A percentile compares a stretch with the other conserved stretches of the same genome.
Evolutionary conservation across 129 eudicot species (phyloP).

Genomic region (Oenanthe sinensis): DNA sequence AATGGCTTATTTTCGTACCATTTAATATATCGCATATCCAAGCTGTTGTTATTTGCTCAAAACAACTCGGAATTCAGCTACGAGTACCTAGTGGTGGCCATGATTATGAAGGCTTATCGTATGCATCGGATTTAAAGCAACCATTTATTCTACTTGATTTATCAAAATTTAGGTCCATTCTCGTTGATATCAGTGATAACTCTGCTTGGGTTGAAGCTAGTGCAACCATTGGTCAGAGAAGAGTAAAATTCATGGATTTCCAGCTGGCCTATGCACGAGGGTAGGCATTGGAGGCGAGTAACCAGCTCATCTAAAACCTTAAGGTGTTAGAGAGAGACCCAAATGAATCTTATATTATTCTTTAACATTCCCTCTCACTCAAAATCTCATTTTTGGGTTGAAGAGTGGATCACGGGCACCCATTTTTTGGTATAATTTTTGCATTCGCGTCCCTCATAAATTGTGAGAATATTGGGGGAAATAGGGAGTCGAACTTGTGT

Average conservation of each 20-base stretch:
- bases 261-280: constrained; percentile 18
- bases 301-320: too few relatives aligned
- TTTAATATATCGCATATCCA: constrained; percentile 8
- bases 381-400: too few relatives aligned
- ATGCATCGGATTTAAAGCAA: neutral
- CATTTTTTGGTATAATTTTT: too few relatives aligned
- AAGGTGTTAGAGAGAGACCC: too few relatives aligned
- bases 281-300: constrained; percentile 18
- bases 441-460: too few relatives aligned
- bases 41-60: constrained; percentile 16
- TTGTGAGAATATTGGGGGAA: too few relatives aligned
- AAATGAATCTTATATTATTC: too few relatives aligned
- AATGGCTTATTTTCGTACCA: constrained; percentile 12
- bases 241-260: constrained; percentile 13
- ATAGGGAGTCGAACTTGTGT: too few relatives aligned
- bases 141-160: constrained; percentile 14
- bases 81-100: constrained; percentile 20
- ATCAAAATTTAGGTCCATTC: constrained; percentile 8
- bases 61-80: constrained; percentile 14
- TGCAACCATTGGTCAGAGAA: constrained; percentile 13
- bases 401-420: too few relatives aligned
- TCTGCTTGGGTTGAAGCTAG: constrained; percentile 20
- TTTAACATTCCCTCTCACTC: too few relatives aligned
- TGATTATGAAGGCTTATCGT: constrained; percentile 19
- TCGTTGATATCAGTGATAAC: constrained; percentile 6